Conservation (phyloP, 495 filamentous ascomycete species). For the Neurospora discreta region DNA sequence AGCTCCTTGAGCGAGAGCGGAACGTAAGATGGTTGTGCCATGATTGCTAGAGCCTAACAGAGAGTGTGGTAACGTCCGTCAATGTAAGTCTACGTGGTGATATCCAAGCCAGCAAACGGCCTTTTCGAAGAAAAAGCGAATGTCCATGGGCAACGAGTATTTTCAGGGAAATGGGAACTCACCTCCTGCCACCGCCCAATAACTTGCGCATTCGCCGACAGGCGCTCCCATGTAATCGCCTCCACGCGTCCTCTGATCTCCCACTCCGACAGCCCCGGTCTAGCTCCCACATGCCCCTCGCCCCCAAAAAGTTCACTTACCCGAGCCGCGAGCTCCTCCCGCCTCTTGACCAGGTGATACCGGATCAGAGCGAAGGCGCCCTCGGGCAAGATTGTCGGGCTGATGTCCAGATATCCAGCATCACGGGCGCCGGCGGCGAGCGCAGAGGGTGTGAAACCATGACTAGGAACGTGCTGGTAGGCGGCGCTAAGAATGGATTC, state of each 20-base stretch:
- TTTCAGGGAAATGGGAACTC: conserved; percentile 12
- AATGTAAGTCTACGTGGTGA: not conserved
- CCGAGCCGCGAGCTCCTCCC: conserved; percentile 28
- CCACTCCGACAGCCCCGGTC: conserved; percentile 18
- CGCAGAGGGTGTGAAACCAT: conserved; percentile 67
- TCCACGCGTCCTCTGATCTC: conserved; percentile 40
- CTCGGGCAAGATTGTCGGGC: conserved; percentile 66
- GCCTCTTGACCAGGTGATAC: conserved; percentile 66
- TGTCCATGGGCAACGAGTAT: not conserved
- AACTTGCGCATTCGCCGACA: conserved; percentile 60
- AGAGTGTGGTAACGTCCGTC: not conserved
- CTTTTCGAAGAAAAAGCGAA: not conserved
- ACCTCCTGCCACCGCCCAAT: conserved; percentile 79
- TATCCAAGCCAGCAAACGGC: not conserved
- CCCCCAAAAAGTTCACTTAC: conserved; percentile 15
- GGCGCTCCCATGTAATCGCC: conserved; percentile 54
- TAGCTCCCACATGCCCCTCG: conserved; percentile 14
- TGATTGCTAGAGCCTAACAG: conserved; percentile 69
- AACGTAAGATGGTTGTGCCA: conserved; percentile 69
- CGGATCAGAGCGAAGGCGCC: conserved; percentile 72
- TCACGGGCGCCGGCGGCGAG: conserved; percentile 71
- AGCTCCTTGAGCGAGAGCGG: conserved; percentile 71
- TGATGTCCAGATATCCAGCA: conserved; percentile 75
- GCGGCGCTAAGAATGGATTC: conserved; percentile 68
- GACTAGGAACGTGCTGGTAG: conserved; percentile 61